These are phyloP conservation scores for Croton laevigatus DNA, from an alignment of 441 rosid species.

Conservation along the genomic window DNA sequence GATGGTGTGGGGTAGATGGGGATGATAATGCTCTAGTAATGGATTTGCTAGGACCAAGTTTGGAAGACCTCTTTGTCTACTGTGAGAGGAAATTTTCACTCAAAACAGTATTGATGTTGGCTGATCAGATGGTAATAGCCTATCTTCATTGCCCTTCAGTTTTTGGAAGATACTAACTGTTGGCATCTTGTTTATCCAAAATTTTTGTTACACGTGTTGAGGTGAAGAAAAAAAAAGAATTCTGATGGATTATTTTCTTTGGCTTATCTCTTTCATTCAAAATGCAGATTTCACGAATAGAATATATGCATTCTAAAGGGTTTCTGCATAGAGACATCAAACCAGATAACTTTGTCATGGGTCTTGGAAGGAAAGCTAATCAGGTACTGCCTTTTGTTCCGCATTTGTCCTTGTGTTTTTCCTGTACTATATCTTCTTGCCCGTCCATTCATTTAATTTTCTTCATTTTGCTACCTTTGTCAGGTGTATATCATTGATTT, in stretches of 20 bases:
- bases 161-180: not conserved
- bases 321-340: constrained; percentile 88
- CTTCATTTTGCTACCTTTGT: not conserved
- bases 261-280: not conserved
- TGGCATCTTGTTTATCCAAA: not conserved
- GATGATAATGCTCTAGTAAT: constrained; percentile 85
- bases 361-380: constrained; percentile 87
- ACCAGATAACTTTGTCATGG: constrained; percentile 95
- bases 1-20: constrained; percentile 90
- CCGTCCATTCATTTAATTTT: not conserved
- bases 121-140: constrained; percentile 50
- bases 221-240: not conserved
- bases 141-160: not conserved
- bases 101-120: constrained; percentile 56
- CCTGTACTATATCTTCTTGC: not conserved
- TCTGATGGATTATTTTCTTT: not conserved
- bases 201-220: not conserved
- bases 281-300: constrained; percentile 72
- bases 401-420: constrained; percentile 1
- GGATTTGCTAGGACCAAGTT: constrained; percentile 93
- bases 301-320: constrained; percentile 78
- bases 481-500: constrained; percentile 60
- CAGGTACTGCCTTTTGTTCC: constrained; percentile 44
- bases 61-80: constrained; percentile 74
- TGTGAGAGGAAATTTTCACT: constrained; percentile 55